phyloP scores from a whole-genome alignment of 192 early-diverging fungal genomes.

The Chytriomyces confervae region DNA sequence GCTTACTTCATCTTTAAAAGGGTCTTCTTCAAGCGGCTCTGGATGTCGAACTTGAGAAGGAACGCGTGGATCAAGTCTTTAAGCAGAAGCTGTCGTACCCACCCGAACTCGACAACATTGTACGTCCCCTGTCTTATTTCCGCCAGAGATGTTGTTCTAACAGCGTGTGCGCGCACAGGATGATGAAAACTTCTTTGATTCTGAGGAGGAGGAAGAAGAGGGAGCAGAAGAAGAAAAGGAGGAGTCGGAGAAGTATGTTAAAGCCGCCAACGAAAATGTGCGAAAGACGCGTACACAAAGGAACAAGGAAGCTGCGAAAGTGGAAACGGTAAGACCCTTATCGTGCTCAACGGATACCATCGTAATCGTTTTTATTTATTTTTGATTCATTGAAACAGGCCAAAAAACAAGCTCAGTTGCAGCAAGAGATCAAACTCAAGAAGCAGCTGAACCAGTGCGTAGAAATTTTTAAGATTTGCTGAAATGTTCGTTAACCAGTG shows the following conservation, averaged over 20 bases:
- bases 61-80: constrained; percentile 29
- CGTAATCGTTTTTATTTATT: background rate
- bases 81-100: constrained; percentile 55
- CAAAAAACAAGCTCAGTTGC: constrained; percentile 17
- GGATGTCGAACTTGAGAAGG: constrained; percentile 52
- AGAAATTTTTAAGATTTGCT: background rate
- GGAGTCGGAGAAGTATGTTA: constrained; percentile 23
- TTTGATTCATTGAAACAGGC: background rate
- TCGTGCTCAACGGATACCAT: background rate
- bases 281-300: constrained; percentile 35
- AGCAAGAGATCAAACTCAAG: constrained; percentile 26
- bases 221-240: constrained; percentile 28
- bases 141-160: background rate
- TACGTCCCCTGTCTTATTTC: background rate
- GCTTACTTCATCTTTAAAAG: constrained; percentile 1
- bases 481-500: background rate
- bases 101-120: constrained; percentile 51
- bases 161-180: constrained; percentile 22
- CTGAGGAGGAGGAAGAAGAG: constrained; percentile 47
- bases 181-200: constrained; percentile 52
- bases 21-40: constrained; percentile 50
- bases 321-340: constrained; percentile 13
- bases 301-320: constrained; percentile 42
- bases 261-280: constrained; percentile 24
- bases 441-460: constrained; percentile 37